Evolutionary conservation across 208 protist species (phyloP).

Genomic region (Blastocrithidia nonstop): DNA sequence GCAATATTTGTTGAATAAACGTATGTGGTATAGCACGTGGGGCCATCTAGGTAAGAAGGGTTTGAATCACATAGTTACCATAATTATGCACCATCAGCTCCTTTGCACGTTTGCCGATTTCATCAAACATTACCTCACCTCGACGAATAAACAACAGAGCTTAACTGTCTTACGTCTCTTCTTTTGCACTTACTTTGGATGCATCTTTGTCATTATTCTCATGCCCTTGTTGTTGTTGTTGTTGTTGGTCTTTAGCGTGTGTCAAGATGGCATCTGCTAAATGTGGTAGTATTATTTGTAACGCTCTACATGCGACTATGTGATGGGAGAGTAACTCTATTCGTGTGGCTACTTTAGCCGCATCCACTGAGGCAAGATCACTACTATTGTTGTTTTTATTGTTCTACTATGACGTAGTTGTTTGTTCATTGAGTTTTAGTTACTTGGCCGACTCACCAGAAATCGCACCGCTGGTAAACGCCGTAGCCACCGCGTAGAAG

Average conservation of each 20-base stretch:
- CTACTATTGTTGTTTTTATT: no score
- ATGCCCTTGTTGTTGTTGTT: slow-evolving; percentile 9
- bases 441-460: slow-evolving; percentile 4
- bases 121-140: slow-evolving; percentile 26
- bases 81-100: slow-evolving; percentile 24
- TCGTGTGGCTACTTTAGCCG: slow-evolving; percentile 10
- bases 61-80: slow-evolving; percentile 65
- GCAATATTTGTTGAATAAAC: slow-evolving; percentile 18
- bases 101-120: slow-evolving; percentile 14
- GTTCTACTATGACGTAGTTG: slow-evolving; percentile 6
- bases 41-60: slow-evolving; percentile 38
- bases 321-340: slow-evolving; percentile 46
- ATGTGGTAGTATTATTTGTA: slow-evolving; percentile 51
- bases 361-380: no score
- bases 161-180: no score
- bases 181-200: no score
- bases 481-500: slow-evolving; percentile 38
- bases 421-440: slow-evolving; percentile 8
- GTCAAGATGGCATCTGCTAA: slow-evolving; percentile 49
- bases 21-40: slow-evolving; percentile 28
- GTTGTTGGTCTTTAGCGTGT: slow-evolving; percentile 14
- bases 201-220: no score
- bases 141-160: no score
- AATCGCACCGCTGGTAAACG: slow-evolving; percentile 28
- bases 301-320: slow-evolving; percentile 45